Conservation (phyloP, 139 green algal genomes). For the Haematococcus lacustris region DNA sequence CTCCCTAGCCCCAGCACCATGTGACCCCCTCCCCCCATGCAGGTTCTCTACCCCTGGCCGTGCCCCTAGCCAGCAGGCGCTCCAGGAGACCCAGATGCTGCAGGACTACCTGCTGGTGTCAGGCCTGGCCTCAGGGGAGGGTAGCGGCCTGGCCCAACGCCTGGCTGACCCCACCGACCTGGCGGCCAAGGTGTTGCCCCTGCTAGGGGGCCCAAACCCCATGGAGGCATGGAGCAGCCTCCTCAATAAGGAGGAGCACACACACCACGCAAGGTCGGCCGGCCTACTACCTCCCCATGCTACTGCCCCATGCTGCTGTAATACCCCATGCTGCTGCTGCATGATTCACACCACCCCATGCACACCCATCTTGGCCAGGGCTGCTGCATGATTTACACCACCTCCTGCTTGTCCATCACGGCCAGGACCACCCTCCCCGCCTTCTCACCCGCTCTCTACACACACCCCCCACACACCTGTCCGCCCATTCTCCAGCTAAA, state of each 20-base stretch:
- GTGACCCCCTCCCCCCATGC: no score
- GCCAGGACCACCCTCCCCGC: no score
- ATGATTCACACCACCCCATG: slow-evolving; percentile 1
- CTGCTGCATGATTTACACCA: no score
- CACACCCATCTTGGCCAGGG: no score
- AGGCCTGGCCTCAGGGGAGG: slow-evolving; percentile 12
- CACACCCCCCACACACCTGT: no score
- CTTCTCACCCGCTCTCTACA: no score
- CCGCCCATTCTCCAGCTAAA: background rate
- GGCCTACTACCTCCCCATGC: background rate
- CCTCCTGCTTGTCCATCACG: background rate
- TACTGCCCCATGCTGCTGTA: background rate
- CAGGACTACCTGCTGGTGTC: slow-evolving; percentile 29
- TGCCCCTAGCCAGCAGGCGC: slow-evolving; percentile 6
- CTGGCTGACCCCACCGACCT: slow-evolving; percentile 22
- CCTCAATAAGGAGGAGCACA: slow-evolving; percentile 19
- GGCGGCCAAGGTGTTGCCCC: slow-evolving; percentile 24
- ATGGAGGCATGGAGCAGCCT: slow-evolving; percentile 26
- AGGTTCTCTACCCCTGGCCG: slow-evolving; percentile 22
- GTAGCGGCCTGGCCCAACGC: slow-evolving; percentile 7
- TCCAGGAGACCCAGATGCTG: slow-evolving; percentile 15
- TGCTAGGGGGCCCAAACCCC: slow-evolving; percentile 11
- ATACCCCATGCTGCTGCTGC: background rate
- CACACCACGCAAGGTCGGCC: slow-evolving; percentile 18
- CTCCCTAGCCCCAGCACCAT: no score